Percentiles rank a stretch among this genome's conserved stretches.
Conservation (phyloP, 306 rosid genomes). For the Fagus sylvatica region DNA sequence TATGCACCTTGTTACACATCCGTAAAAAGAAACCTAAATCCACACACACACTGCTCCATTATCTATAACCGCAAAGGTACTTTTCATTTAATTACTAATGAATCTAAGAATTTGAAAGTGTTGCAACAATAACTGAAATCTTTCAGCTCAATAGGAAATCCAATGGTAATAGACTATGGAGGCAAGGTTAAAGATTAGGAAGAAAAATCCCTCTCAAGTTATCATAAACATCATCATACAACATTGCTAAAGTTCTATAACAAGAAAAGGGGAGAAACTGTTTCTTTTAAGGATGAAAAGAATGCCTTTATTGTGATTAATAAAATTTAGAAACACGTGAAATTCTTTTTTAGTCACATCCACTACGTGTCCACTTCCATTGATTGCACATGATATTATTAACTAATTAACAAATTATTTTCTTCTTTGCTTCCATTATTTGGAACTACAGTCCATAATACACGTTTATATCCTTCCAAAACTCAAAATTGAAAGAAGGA, state of each 20-base stretch:
- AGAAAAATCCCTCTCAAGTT: not conserved
- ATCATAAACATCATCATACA: not conserved
- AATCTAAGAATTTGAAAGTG: not conserved
- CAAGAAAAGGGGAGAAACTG: not conserved
- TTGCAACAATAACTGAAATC: not conserved
- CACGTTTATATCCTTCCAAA: not conserved
- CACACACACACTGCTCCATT: not conserved
- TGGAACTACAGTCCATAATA: not conserved
- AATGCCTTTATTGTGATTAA: not conserved
- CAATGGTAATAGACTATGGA: not conserved
- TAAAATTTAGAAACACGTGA: not conserved
- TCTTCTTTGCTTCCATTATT: not conserved
- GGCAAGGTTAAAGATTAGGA: not conserved
- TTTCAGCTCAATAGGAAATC: not conserved
- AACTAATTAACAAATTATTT: not conserved
- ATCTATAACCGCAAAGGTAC: slow-evolving; percentile 4
- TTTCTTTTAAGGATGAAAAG: not conserved
- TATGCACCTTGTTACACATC: slow-evolving; percentile 1
- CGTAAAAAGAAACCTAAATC: slow-evolving; percentile 1
- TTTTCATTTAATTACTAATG: not conserved
- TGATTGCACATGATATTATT: not conserved
- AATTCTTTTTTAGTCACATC: not conserved
- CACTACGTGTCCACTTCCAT: not conserved
- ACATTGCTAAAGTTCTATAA: not conserved
- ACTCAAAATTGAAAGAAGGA: not conserved